Percentiles rank a stretch among this genome's conserved stretches.
Evolutionary conservation across 2,329 filamentous ascomycete genomes (phyloP).

Genomic region (Didymellaceae sp.): DNA sequence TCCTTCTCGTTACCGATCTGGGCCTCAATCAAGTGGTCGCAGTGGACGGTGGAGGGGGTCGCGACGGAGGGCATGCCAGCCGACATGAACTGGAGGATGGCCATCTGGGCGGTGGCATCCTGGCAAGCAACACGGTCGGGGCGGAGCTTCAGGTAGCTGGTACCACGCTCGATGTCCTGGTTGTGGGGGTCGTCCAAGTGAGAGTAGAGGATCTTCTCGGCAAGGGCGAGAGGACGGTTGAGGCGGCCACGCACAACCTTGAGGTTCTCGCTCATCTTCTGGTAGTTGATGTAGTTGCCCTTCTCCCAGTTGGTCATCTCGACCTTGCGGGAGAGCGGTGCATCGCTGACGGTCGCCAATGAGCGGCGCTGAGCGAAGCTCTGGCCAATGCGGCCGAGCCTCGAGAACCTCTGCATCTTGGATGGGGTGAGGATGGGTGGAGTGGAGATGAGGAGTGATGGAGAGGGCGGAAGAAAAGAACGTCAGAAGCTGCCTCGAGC

Average conservation of each 20-base stretch:
- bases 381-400: slow-evolving; percentile 71
- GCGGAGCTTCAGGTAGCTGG: slow-evolving; percentile 94
- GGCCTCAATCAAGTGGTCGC: slow-evolving; percentile 98
- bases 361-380: slow-evolving; percentile 66
- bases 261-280: slow-evolving; percentile 98
- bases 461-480: slow-evolving; percentile 44
- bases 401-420: slow-evolving; percentile 75
- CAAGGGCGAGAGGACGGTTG: slow-evolving; percentile 91
- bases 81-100: slow-evolving; percentile 99
- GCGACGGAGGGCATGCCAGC: slow-evolving; percentile 95
- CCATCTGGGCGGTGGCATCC: slow-evolving; percentile 99
- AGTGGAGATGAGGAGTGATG: slow-evolving; percentile 47
- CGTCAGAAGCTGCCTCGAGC: slow-evolving; percentile 44
- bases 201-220: slow-evolving; percentile 99
- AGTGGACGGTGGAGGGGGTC: slow-evolving; percentile 95
- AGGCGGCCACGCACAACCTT: slow-evolving; percentile 86
- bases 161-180: slow-evolving; percentile 95
- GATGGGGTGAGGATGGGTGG: slow-evolving; percentile 44
- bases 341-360: slow-evolving; percentile 87
- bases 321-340: slow-evolving; percentile 91
- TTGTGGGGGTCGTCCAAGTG: slow-evolving; percentile 96
- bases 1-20: slow-evolving; percentile 93
- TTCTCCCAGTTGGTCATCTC: slow-evolving; percentile 97
- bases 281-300: slow-evolving; percentile 97
- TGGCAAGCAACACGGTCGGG: slow-evolving; percentile 98